Evolutionary conservation across 257 asterid species (phyloP).

Genomic region (Capsicum pubescens): DNA sequence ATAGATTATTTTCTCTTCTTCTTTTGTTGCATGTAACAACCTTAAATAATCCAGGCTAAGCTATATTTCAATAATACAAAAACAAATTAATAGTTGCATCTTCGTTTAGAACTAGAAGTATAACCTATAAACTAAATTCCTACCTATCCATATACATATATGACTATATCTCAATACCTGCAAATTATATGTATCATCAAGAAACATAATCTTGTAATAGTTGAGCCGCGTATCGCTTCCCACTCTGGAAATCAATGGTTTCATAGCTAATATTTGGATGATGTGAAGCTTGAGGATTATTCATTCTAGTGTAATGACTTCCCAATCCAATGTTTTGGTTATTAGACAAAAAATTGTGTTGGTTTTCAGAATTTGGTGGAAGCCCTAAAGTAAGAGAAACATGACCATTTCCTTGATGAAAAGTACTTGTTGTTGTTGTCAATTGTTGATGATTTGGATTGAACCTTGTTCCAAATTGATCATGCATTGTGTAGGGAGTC

Average conservation of each 20-base stretch:
- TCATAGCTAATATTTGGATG: conserved; percentile 65
- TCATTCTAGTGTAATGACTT: conserved; percentile 49
- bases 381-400: conserved; percentile 80
- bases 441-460: conserved; percentile 40
- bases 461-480: conserved; percentile 36
- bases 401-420: conserved; percentile 43
- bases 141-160: background rate
- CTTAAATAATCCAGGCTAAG: background rate
- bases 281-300: conserved; percentile 42
- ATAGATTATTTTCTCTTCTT: background rate
- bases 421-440: conserved; percentile 36
- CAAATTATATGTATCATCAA: conserved; percentile 36
- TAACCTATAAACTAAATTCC: conserved; percentile 8
- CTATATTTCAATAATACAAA: background rate
- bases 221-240: conserved; percentile 80
- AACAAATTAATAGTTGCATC: background rate
- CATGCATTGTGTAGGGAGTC: conserved; percentile 39
- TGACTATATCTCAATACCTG: background rate
- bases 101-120: background rate
- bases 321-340: conserved; percentile 64
- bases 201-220: conserved; percentile 87
- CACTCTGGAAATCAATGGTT: conserved; percentile 66
- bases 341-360: conserved; percentile 61
- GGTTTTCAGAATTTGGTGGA: conserved; percentile 78
- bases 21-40: background rate